These are phyloP conservation scores for Pleurotus djamor DNA, from an alignment of 768 basidiomycete species.

Conservation along the genomic window DNA sequence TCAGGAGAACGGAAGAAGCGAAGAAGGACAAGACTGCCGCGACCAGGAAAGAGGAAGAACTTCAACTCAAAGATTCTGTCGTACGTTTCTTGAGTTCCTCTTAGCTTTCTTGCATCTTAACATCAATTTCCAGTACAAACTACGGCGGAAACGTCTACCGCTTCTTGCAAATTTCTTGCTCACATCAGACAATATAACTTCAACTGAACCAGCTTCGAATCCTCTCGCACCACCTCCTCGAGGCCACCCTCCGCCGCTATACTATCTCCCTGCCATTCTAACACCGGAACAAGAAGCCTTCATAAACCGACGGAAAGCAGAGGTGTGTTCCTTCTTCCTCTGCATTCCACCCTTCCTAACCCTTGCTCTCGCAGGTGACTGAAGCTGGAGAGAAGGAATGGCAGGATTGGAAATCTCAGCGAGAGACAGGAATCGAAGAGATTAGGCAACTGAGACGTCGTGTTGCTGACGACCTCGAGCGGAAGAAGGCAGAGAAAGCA, in stretches of 20 bases:
- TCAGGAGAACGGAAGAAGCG: conserved; percentile 81
- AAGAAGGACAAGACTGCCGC: conserved; percentile 79
- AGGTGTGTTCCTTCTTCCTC: conserved; percentile 37
- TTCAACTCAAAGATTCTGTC: conserved; percentile 79
- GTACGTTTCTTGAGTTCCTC: conserved; percentile 37
- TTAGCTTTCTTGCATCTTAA: background rate
- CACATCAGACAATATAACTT: conserved; percentile 67
- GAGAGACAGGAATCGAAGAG: conserved; percentile 55
- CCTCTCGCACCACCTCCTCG: conserved; percentile 49
- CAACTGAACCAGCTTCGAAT: conserved; percentile 31
- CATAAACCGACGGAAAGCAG: conserved; percentile 55
- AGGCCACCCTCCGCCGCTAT: conserved; percentile 73
- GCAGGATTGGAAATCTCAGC: conserved; percentile 60
- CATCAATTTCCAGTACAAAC: conserved; percentile 55
- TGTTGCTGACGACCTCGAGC: conserved; percentile 64
- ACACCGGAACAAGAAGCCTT: conserved; percentile 71
- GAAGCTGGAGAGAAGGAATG: conserved; percentile 71
- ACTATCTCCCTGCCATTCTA: conserved; percentile 72
- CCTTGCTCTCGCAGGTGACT: conserved; percentile 39
- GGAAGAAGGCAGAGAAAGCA: conserved; percentile 34
- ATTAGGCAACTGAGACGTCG: conserved; percentile 59
- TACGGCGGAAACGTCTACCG: conserved; percentile 70
- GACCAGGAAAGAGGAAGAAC: conserved; percentile 79
- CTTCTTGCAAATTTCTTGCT: conserved; percentile 71
- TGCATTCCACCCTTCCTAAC: background rate